A percentile compares a stretch with the other conserved stretches of the same genome.
These are phyloP conservation scores for Lentithecium fluviatile DNA, from an alignment of 495 filamentous ascomycete genomes.

Conservation along the genomic window DNA sequence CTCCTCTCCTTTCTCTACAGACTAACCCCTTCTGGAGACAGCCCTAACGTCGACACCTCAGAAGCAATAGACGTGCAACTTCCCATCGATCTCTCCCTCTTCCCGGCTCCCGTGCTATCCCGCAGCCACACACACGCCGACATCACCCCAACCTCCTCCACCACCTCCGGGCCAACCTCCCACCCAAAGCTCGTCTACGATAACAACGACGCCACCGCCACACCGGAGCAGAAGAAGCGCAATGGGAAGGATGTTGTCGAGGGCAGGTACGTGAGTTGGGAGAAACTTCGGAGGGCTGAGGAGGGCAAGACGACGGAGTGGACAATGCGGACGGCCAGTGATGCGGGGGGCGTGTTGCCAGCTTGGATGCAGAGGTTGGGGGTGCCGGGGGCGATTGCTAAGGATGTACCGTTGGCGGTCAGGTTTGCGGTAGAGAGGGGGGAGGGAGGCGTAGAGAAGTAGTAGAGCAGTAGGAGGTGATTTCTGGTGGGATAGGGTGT, in stretches of 20 bases:
- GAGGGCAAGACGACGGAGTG: constrained; percentile 55
- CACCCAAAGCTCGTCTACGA: neutral
- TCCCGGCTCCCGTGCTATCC: constrained; percentile 33
- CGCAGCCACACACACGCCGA: neutral
- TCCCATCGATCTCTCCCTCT: constrained; percentile 44
- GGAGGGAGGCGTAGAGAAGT: neutral
- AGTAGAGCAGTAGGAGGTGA: too few species aligned
- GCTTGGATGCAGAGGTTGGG: constrained; percentile 66
- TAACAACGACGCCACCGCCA: too few species aligned
- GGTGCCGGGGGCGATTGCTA: constrained; percentile 63
- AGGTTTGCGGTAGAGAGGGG: constrained; percentile 3
- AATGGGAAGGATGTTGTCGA: constrained; percentile 18
- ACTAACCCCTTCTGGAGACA: too few species aligned
- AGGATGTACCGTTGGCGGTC: constrained; percentile 70
- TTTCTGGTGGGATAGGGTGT: too few species aligned
- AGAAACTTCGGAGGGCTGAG: constrained; percentile 51
- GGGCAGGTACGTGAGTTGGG: constrained; percentile 56
- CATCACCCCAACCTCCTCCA: neutral
- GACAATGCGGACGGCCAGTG: constrained; percentile 70
- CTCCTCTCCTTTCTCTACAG: constrained; percentile 44
- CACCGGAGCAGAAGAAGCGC: constrained; percentile 11
- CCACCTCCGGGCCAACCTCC: neutral
- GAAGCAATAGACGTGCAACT: constrained; percentile 35
- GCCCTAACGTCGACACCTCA: constrained; percentile 11
- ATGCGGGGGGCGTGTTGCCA: constrained; percentile 66